phyloP scores from a whole-genome alignment of 495 filamentous ascomycete genomes.

The Neurospora sp. region DNA sequence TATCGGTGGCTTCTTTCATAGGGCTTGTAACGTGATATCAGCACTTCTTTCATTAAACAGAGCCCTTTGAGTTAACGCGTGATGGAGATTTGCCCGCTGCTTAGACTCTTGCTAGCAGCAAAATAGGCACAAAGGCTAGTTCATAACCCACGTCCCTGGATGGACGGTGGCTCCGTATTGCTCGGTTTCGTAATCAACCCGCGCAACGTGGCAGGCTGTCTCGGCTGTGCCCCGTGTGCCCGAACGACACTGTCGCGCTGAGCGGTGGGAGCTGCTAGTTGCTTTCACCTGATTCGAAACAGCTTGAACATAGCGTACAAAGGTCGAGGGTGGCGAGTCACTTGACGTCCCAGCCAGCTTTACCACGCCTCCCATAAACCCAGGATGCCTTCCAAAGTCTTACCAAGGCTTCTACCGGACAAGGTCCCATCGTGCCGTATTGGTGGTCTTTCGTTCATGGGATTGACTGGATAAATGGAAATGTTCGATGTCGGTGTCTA shows the following conservation, averaged over 20 bases:
- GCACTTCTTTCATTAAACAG: neutral
- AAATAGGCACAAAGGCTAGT: neutral
- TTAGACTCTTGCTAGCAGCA: neutral
- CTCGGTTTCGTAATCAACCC: neutral
- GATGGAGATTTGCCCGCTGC: neutral
- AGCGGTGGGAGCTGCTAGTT: neutral
- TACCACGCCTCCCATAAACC: neutral
- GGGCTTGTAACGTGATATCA: neutral
- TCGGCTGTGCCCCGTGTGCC: neutral
- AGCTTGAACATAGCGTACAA: neutral
- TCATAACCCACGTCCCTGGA: neutral
- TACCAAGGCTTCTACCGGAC: neutral
- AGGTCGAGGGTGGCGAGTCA: neutral
- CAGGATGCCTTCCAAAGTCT: neutral
- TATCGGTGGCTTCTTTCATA: too few relatives aligned
- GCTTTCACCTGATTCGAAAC: neutral
- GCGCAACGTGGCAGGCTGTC: neutral
- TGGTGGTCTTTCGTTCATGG: neutral
- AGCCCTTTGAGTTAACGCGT: neutral
- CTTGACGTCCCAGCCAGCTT: neutral
- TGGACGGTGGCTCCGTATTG: neutral
- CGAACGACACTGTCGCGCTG: neutral
- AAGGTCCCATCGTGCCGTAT: neutral
- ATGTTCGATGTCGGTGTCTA: neutral
- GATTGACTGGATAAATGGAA: neutral